Conservation (phyloP, 1,284 basidiomycete genomes). For the Vanrija humicola region DNA sequence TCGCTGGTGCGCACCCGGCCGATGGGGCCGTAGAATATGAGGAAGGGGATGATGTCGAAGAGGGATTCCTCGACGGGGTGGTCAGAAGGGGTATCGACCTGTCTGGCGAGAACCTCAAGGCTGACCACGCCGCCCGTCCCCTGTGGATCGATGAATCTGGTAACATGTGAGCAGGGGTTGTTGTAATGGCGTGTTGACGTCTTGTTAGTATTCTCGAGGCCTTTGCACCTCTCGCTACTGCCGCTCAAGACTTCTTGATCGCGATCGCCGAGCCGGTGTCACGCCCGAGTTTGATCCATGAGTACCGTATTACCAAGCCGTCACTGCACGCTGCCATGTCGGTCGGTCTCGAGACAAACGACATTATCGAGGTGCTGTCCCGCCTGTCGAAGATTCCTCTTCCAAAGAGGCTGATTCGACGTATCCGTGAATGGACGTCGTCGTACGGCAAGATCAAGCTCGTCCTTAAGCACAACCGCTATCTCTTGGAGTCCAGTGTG, state of each 20-base stretch:
- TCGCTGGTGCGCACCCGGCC: slow-evolving; percentile 24
- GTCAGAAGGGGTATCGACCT: slow-evolving; percentile 32
- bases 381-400: slow-evolving; percentile 89
- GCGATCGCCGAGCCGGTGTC: slow-evolving; percentile 99
- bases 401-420: slow-evolving; percentile 71
- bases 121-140: slow-evolving; percentile 83
- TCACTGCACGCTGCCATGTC: slow-evolving; percentile 98
- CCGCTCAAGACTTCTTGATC: slow-evolving; percentile 97
- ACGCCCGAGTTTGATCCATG: slow-evolving; percentile 95
- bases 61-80: slow-evolving; percentile 30
- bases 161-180: slow-evolving; percentile 57
- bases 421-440: slow-evolving; percentile 84
- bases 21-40: slow-evolving; percentile 29
- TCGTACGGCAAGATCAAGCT: slow-evolving; percentile 97
- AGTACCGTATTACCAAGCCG: slow-evolving; percentile 97
- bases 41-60: slow-evolving; percentile 23
- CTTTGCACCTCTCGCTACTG: slow-evolving; percentile 93
- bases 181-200: neutral
- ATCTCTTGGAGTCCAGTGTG: slow-evolving; percentile 89
- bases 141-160: slow-evolving; percentile 94
- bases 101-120: slow-evolving; percentile 70
- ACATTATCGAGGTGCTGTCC: slow-evolving; percentile 94
- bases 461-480: slow-evolving; percentile 93
- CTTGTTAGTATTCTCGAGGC: slow-evolving; percentile 71
- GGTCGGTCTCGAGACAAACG: slow-evolving; percentile 93